Conservation (phyloP, 2,329 filamentous ascomycete species). For the Fusarium tricinctum region DNA sequence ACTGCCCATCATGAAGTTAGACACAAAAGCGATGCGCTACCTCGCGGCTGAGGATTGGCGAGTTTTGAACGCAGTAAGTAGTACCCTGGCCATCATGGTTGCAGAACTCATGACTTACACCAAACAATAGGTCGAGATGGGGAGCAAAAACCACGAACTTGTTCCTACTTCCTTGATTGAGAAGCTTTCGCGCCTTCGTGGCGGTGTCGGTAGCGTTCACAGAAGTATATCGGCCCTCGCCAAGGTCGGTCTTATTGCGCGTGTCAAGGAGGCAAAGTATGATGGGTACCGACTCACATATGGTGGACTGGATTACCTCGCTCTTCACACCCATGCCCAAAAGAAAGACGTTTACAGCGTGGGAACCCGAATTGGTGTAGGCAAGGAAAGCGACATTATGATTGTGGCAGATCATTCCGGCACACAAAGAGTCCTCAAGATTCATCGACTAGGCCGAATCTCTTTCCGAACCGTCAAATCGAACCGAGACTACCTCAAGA, state of each 20-base stretch:
- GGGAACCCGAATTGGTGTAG: conserved; percentile 93
- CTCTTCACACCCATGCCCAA: conserved; percentile 88
- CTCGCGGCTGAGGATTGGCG: conserved; percentile 94
- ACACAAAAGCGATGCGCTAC: conserved; percentile 93
- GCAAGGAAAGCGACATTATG: conserved; percentile 98
- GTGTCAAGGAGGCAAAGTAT: conserved; percentile 95
- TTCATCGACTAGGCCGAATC: conserved; percentile 94
- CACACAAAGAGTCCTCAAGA: conserved; percentile 88
- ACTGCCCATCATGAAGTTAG: conserved; percentile 83
- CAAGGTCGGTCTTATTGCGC: conserved; percentile 91
- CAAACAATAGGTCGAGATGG: conserved; percentile 81
- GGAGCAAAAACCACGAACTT: conserved; percentile 96
- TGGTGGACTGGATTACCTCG: conserved; percentile 97
- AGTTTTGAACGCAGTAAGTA: conserved; percentile 87
- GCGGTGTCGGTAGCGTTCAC: conserved; percentile 83
- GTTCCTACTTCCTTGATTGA: conserved; percentile 92
- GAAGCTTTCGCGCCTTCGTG: conserved; percentile 84
- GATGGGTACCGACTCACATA: conserved; percentile 98
- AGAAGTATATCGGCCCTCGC: conserved; percentile 90
- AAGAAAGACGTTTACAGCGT: conserved; percentile 88
- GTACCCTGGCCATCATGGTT: conserved; percentile 54
- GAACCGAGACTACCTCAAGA: conserved; percentile 94
- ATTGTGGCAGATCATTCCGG: conserved; percentile 87
- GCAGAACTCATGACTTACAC: conserved; percentile 52
- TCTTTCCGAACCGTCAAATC: conserved; percentile 97